Base-by-base conservation (phyloP, 1,284 basidiomycete genomes). In the Vanrija sp. region DNA sequence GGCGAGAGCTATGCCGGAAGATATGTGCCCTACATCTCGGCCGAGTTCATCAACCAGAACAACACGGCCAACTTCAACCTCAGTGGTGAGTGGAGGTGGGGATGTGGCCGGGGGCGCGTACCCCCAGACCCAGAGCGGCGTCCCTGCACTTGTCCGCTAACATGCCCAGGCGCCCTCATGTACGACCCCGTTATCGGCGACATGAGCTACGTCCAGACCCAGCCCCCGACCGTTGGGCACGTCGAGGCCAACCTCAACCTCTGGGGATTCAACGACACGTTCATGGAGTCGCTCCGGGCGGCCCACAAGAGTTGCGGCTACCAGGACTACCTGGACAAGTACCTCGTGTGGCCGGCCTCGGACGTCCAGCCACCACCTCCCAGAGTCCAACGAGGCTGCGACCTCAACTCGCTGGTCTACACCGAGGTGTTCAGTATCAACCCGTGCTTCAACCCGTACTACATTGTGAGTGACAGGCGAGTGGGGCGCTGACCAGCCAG, bases 361-460 rank as follows among this genome's bases (percentile, higher is more conserved):
- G 83, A 82, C 0, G 68, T 44, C 20, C 59, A 59, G 48, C 62
- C 61, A 0, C 31, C 42, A 9, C 41, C 24, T 25, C 5, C 5
- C 24, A 25, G 9, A 4, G 24, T 25, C 9, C 9, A 64, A 64
- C 53, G 37, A 44, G 16, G 82, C 4, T 89, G 87, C 62, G 84
- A 86, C 64, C 64, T 87, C 2, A 87, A 85, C 84, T 78, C 81
- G 41, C 71, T 77, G 38, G 84, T 87, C 45, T 83, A 85, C 63
- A 67, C 82, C 16, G 83, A 80, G 0, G 83, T 85, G 0, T 60
- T 86, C 20, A 54, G 71, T 3, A 72, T 85, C 57, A 87, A 89
- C 66, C 86, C 86, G 0, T 87, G 84, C 3, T 89, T 88, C 75
- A 80, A 89, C 64, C 79, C 86, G 8, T 88, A 88, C 67, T 85